Percentiles rank a stretch among this genome's conserved stretches.
Evolutionary conservation across 805 yeast species (phyloP).

Genomic region (Cyberlindnera americana): DNA sequence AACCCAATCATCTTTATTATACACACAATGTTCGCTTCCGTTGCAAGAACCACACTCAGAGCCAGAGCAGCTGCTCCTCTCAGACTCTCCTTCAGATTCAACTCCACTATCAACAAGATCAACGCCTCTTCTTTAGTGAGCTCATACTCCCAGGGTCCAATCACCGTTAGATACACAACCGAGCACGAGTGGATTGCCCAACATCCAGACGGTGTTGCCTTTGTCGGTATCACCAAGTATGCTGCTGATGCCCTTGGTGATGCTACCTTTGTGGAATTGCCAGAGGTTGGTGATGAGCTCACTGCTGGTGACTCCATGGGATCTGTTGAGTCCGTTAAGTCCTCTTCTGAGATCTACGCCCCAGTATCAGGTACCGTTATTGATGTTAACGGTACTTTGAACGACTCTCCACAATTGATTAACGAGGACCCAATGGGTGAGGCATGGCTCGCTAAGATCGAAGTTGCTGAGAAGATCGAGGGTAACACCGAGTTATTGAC

Average conservation of each 20-base stretch:
- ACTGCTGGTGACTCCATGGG: conserved; percentile 82
- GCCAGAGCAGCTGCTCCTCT: conserved; percentile 15
- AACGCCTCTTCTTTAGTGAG: conserved; percentile 22
- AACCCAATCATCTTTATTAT: background rate
- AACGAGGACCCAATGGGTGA: conserved; percentile 90
- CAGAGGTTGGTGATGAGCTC: conserved; percentile 61
- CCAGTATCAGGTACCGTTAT: conserved; percentile 78
- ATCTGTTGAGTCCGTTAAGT: conserved; percentile 90
- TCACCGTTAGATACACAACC: conserved; percentile 60
- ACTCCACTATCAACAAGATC: conserved; percentile 23
- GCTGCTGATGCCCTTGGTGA: conserved; percentile 98
- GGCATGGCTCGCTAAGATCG: conserved; percentile 87
- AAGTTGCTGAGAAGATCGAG: conserved; percentile 44
- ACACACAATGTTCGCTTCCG: conserved; percentile 14
- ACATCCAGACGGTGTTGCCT: conserved; percentile 78
- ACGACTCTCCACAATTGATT: conserved; percentile 69
- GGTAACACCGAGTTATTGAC: conserved; percentile 56
- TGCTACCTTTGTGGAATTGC: conserved; percentile 90
- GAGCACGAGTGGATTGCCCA: conserved; percentile 96
- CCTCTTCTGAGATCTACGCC: conserved; percentile 88
- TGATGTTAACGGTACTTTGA: conserved; percentile 66
- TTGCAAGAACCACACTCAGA: conserved; percentile 18
- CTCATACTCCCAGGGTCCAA: conserved; percentile 23
- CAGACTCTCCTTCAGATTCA: conserved; percentile 24
- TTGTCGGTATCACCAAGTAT: conserved; percentile 89